Evolutionary conservation across 2,329 filamentous ascomycete species (phyloP), one percentile per base, ranked within the genome.

Genomic region (Pseudovirgaria hyperparasitica): DNA sequence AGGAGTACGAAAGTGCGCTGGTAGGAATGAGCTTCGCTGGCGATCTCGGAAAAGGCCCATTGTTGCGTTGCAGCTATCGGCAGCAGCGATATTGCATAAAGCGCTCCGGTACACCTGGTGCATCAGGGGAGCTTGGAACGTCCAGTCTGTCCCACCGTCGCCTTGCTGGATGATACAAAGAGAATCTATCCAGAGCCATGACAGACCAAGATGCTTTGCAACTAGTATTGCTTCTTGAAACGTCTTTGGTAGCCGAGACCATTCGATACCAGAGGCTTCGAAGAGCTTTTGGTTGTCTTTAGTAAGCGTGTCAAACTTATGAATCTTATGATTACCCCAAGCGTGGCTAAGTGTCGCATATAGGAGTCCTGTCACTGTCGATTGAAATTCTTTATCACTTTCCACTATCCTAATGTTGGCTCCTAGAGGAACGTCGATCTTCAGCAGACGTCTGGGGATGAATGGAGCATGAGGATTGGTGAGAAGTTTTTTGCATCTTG

Each of bases 21-120:
- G 40, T 4, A 36, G 17, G 9, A 48, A 25, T 6, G 35, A 30
- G 2, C 28, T 8, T 3, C 36, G 31, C 6, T 37, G 27, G 18
- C 46, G 33, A 1, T 23, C 6, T 2, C 46, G 37, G 24, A 43
- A 50, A 2, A 37, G 16, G 1, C 46, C 46, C 5, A 38, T 35
- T 2, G 12, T 22, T n/a, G 34, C 33, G 20, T 43, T 32, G 2
- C 9, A 7, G 1, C 44, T 35, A 25, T 47, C 45, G 5, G 31
- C 42, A 22, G 29, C 29, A 25, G 29, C 29, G 13, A 31, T 23
- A 7, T 16, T 19, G 25, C 29, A 31, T 21, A 28, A 31, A 16
- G 29, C 29, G 16, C 7, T 16, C 15, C 25, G 4, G 19, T 14
- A 31, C n/a, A 31, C 29, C 9, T 18, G 13, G 24, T 31, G 25